Conservation (phyloP, 73 alveolate genomes). For the Paramecium sonneborni region DNA sequence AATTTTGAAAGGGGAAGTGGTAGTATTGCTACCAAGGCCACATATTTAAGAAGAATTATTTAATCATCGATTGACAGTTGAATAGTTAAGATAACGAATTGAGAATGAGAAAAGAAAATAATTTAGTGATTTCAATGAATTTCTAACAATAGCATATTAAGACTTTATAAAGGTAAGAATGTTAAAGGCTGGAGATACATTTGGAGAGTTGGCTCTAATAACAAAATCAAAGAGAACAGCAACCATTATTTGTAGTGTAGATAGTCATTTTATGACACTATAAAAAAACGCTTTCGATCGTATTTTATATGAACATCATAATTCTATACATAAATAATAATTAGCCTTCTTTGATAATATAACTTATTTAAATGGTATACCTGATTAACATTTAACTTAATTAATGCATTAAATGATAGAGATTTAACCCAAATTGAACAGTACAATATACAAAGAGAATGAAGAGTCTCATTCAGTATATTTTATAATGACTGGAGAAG, state of each 20-base stretch:
- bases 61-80: background rate
- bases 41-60: background rate
- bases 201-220: no score
- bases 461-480: background rate
- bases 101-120: background rate
- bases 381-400: background rate
- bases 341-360: background rate
- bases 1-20: background rate
- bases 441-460: background rate
- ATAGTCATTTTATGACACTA: slow-evolving; percentile 84
- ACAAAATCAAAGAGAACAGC: no score
- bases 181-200: no score
- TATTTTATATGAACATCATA: slow-evolving; percentile 37
- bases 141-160: background rate
- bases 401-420: background rate
- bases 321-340: background rate
- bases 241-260: no score
- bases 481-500: background rate
- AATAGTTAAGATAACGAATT: background rate
- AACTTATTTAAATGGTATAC: background rate
- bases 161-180: no score
- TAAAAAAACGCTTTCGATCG: slow-evolving; percentile 73
- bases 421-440: background rate
- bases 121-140: background rate
- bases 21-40: slow-evolving; percentile 35